Evolutionary conservation across 2,329 filamentous ascomycete species (phyloP), one percentile per base, ranked within the genome.

Genomic region (Aspergillus awamori): DNA sequence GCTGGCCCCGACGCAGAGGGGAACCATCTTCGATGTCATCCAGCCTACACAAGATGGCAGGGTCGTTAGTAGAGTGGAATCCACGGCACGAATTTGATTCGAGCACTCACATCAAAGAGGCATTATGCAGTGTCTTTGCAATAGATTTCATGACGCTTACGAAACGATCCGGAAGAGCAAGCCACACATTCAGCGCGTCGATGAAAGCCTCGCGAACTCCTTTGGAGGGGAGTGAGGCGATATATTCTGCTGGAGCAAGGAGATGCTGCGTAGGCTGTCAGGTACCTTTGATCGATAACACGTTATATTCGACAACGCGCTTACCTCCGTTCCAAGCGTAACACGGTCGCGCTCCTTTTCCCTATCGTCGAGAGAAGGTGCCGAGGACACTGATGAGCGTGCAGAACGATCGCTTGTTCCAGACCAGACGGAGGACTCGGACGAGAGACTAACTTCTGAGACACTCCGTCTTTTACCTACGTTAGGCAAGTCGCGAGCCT

Each of bases 11-110:
- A 8, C 80, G 75, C 8, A 82, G 70, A 6, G 66, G 60, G 0
- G 78, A 82, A 36, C 67, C 66, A 64, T 82, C 80, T 65, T 82
- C 72, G 20, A 82, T 75, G 58, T 82, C 80, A 65, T 82, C 80
- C 52, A 81, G 70, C 57, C 69, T 72, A 38, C 15, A 20, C 5
- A 20, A 15, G 30, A 38, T 4, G 28, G 11, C 11, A 39, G 10
- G 8, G 5, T 13, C 1, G 20, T 53, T 15, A 53, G 36, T 2
- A 28, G 36, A 4, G 20, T 4, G 5, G n/a, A 6, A 1, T 11
- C 4, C 22, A 20, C 4, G 10, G n/a, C 10, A 22, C 17, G 20
- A 20, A 38, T n/a, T 5, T 17, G 20, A 10, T 13, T 13, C 2
- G 20, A n/a, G 17, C 26, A 52, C 58, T 36, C 61, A 71, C 67